These are phyloP conservation scores for Salix caprea DNA, from an alignment of 345 rosid species.

Conservation along the genomic window DNA sequence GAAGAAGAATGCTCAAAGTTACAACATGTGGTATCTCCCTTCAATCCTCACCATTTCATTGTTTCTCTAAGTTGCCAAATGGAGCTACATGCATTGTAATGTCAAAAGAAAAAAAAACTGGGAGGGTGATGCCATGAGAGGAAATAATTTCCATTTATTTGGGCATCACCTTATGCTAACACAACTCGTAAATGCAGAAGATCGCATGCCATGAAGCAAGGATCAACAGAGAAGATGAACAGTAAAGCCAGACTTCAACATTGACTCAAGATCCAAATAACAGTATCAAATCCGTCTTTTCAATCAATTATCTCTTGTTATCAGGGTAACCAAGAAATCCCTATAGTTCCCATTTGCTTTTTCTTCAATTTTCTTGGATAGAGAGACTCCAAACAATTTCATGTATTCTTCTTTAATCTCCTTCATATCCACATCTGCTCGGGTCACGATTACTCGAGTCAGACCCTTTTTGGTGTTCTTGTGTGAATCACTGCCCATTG, in stretches of 20 bases:
- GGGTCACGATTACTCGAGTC: conserved; percentile 66
- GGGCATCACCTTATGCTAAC: not conserved
- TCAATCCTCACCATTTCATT: too few relatives aligned
- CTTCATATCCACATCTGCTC: conserved; percentile 62
- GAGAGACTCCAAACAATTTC: conserved; percentile 38
- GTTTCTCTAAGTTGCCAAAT: too few relatives aligned
- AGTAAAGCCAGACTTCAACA: not conserved
- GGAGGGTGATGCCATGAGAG: not conserved
- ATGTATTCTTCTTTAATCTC: conserved; percentile 47
- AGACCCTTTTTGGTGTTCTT: conserved; percentile 51
- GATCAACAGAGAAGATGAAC: not conserved
- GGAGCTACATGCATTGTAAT: too few relatives aligned
- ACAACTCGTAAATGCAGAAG: too few relatives aligned
- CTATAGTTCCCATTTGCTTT: conserved; percentile 67
- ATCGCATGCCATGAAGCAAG: not conserved
- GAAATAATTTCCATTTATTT: conserved; percentile 6
- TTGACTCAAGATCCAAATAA: not conserved
- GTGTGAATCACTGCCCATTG: conserved; percentile 47
- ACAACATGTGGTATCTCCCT: too few relatives aligned
- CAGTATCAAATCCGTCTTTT: not conserved
- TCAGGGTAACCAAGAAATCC: conserved; percentile 60
- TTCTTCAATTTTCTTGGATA: conserved; percentile 45
- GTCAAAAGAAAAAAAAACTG: too few relatives aligned
- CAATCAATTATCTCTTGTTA: conserved; percentile 41
- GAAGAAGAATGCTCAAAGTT: too few relatives aligned